phyloP scores from a whole-genome alignment of 352 stramenopile genomes.

The Halophytophthora polymorphica region DNA sequence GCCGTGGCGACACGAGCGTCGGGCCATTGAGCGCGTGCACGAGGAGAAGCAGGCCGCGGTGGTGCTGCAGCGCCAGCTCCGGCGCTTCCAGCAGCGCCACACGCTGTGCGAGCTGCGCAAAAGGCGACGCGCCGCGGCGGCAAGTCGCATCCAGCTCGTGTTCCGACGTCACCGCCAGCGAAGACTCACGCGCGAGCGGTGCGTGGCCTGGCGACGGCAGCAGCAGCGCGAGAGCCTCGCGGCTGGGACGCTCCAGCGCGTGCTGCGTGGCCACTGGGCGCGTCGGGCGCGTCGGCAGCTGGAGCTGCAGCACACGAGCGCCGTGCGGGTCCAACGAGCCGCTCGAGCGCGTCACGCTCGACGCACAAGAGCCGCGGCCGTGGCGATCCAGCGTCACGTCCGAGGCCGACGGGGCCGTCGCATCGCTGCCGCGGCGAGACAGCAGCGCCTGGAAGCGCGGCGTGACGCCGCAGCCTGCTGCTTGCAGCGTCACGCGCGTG shows the following conservation, averaged over 20 bases:
- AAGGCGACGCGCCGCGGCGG: constrained; percentile 19
- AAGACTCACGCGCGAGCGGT: constrained; percentile 31
- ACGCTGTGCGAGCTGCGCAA: constrained; percentile 26
- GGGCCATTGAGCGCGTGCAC: constrained; percentile 25
- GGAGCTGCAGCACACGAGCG: constrained; percentile 15
- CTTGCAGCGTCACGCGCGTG: constrained; percentile 39
- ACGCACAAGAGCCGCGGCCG: constrained; percentile 24
- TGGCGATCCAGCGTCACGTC: constrained; percentile 36
- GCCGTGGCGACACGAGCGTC: constrained; percentile 11
- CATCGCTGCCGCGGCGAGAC: constrained; percentile 7
- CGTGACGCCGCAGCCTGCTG: constrained; percentile 22
- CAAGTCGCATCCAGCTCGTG: constrained; percentile 33
- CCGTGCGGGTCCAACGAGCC: constrained; percentile 38
- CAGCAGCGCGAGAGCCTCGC: constrained; percentile 17
- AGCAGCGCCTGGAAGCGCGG: constrained; percentile 14
- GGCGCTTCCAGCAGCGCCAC: constrained; percentile 36
- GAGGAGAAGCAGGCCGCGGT: constrained; percentile 28
- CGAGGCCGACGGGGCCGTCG: constrained; percentile 22
- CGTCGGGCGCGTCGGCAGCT: constrained; percentile 12
- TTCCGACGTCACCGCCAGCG: constrained; percentile 34
- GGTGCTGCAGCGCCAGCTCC: constrained; percentile 38
- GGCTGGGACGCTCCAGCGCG: constrained; percentile 29
- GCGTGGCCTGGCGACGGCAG: constrained; percentile 21
- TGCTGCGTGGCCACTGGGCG: constrained; percentile 26
- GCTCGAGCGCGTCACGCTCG: constrained; percentile 22